These are phyloP conservation scores for Hylodesmum podocarpum DNA, from an alignment of 306 rosid species.

Conservation along the genomic window DNA sequence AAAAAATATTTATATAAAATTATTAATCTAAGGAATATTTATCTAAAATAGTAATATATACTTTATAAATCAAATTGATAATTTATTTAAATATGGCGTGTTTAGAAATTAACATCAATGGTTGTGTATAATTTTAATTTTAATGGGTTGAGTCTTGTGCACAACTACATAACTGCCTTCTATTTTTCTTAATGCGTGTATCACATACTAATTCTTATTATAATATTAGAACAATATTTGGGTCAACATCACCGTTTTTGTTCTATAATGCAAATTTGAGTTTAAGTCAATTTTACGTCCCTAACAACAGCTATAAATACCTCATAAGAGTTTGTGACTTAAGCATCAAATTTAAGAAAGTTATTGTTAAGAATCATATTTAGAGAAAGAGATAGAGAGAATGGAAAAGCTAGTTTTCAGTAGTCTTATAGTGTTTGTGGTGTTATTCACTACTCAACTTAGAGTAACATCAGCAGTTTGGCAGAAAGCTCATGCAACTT, in stretches of 20 bases:
- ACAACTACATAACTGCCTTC: conserved; percentile 1
- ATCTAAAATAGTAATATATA: no score
- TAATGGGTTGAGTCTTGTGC: conserved; percentile 17
- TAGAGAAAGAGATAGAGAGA: neutral
- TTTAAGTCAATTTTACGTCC: neutral
- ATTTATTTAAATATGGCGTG: no score
- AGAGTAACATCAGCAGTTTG: conserved; percentile 41
- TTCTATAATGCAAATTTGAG: neutral
- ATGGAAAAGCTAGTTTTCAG: conserved; percentile 39
- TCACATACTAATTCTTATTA: neutral
- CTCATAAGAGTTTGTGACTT: neutral
- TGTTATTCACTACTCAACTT: conserved; percentile 30
- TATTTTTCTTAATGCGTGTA: neutral
- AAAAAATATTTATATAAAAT: no score
- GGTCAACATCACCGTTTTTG: conserved; percentile 21
- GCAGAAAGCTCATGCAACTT: conserved; percentile 60
- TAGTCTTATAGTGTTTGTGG: conserved; percentile 25
- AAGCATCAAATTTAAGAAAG: conserved; percentile 25
- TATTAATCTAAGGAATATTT: no score
- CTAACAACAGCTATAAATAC: conserved; percentile 38
- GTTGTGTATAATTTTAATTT: neutral
- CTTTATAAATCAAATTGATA: no score
- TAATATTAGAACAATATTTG: neutral
- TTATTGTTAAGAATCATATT: neutral
- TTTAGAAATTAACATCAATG: neutral